These are phyloP conservation scores for Mortierella alpina DNA, from an alignment of 192 early-diverging fungal genomes.

Conservation along the genomic window DNA sequence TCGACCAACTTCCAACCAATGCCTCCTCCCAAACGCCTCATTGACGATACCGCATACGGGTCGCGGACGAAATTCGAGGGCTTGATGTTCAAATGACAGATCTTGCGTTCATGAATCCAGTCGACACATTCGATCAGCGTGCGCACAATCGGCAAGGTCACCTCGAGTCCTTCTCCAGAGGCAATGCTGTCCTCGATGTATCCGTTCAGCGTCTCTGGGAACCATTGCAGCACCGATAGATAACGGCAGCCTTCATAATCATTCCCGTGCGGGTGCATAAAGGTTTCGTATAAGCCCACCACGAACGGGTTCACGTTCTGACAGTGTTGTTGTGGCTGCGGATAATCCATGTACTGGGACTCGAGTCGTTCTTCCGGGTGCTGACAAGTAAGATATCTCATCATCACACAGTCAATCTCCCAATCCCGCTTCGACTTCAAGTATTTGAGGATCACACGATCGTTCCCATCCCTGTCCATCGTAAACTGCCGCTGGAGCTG, in stretches of 20 bases:
- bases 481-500: slow-evolving; percentile 22
- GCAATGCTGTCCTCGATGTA: slow-evolving; percentile 30
- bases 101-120: slow-evolving; percentile 41
- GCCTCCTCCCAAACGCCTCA: not conserved
- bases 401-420: slow-evolving; percentile 45
- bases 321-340: slow-evolving; percentile 34
- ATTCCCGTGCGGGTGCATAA: slow-evolving; percentile 26
- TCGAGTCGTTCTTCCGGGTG: slow-evolving; percentile 39
- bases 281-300: slow-evolving; percentile 45
- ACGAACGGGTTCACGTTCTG: slow-evolving; percentile 33
- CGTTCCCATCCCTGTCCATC: slow-evolving; percentile 39
- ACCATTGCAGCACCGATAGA: slow-evolving; percentile 46
- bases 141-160: slow-evolving; percentile 38
- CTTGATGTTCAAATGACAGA: slow-evolving; percentile 51
- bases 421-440: slow-evolving; percentile 36
- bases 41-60: slow-evolving; percentile 21
- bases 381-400: slow-evolving; percentile 40
- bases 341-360: slow-evolving; percentile 39
- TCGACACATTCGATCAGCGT: slow-evolving; percentile 42
- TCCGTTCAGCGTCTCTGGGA: slow-evolving; percentile 28
- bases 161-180: slow-evolving; percentile 21
- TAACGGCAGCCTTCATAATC: slow-evolving; percentile 25
- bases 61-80: slow-evolving; percentile 50
- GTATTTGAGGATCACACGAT: slow-evolving; percentile 50
- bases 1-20: slow-evolving; percentile 62